Evolutionary conservation across 2,329 filamentous ascomycete species (phyloP), one percentile per base, ranked within the genome.

Genomic region (Plectosphaerella plurivora): DNA sequence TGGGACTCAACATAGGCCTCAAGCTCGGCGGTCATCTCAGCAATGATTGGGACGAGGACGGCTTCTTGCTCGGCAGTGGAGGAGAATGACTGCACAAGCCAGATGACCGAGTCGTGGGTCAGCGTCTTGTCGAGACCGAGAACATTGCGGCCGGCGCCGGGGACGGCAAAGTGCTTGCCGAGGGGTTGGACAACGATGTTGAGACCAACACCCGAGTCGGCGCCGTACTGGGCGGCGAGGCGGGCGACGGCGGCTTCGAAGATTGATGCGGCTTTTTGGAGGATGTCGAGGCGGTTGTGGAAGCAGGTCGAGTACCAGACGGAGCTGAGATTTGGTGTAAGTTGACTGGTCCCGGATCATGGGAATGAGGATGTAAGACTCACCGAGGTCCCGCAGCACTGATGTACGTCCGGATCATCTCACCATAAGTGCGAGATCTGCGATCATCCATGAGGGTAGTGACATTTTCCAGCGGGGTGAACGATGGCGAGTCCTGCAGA

Each of bases 121-220:
- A 54, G 47, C 24, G 51, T 51, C 14, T 51, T 7, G 10, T 55
- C 49, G 15, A 45, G 50, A 10, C 51, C 54, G 2, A 50, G 42
- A 22, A 53, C 24, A 42, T 50, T 53, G 8, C 22, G 10, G 41
- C 51, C 52, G 1, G 55, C 41, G 8, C 37, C 47, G 35, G 55
- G 54, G n/a, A 35, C 18, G 28, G 45, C 49, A 15, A 54, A 47
- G 45, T 51, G 51, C 46, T 60, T 57, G 16, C 48, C n/a, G 0
- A 55, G 45, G 12, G 51, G 53, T 24, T 53, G 53, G 24, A 53
- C 50, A 12, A 51, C 54, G 16, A 60, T 59, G 16, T 50, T 48
- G 15, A 58, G 47, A 4, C 53, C 55, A 5, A 56, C 58, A 1
- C 48, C 45, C 9, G 47, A 36, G 18, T 28, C 12, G 4, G 44